These are phyloP conservation scores for Phytophthora agathidicida DNA, from an alignment of 352 stramenopile species.

Conservation along the genomic window DNA sequence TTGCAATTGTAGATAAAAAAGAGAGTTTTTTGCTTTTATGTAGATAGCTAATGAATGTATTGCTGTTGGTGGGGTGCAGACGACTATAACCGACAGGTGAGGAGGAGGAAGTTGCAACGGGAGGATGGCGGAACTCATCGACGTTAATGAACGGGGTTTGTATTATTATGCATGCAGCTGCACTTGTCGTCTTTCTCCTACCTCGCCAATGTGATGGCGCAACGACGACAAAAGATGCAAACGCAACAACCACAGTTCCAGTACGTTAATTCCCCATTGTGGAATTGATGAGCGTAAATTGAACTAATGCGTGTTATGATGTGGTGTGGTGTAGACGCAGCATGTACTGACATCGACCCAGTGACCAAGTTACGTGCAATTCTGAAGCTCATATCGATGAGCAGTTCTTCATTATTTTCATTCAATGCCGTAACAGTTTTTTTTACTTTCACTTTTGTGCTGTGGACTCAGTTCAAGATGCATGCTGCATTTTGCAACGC, in stretches of 20 bases:
- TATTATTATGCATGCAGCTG: slow-evolving; percentile 18
- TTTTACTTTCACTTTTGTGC: background rate
- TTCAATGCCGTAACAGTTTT: slow-evolving; percentile 1
- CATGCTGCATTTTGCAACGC: slow-evolving; percentile 1
- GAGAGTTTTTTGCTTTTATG: too few species aligned
- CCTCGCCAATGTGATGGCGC: slow-evolving; percentile 59
- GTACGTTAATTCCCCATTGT: slow-evolving; percentile 11
- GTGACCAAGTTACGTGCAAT: background rate
- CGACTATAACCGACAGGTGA: slow-evolving; percentile 58
- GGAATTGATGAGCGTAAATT: background rate
- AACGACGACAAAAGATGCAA: slow-evolving; percentile 46
- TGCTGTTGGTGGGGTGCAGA: slow-evolving; percentile 23
- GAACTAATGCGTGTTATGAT: background rate
- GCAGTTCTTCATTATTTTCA: slow-evolving; percentile 3
- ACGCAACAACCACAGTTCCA: slow-evolving; percentile 32
- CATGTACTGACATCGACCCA: slow-evolving; percentile 46
- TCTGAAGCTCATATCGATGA: background rate
- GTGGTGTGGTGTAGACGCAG: slow-evolving; percentile 33
- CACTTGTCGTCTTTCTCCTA: slow-evolving; percentile 62
- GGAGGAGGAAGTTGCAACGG: background rate
- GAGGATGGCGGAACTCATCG: background rate
- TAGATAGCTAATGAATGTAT: background rate
- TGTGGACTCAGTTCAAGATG: too few species aligned
- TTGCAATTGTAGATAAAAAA: background rate
- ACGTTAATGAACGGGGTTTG: background rate